A percentile compares a stretch with the other conserved stretches of the same genome.
These are phyloP conservation scores for Saturnispora serradocipensis DNA, from an alignment of 805 yeast species.

Conservation along the genomic window DNA sequence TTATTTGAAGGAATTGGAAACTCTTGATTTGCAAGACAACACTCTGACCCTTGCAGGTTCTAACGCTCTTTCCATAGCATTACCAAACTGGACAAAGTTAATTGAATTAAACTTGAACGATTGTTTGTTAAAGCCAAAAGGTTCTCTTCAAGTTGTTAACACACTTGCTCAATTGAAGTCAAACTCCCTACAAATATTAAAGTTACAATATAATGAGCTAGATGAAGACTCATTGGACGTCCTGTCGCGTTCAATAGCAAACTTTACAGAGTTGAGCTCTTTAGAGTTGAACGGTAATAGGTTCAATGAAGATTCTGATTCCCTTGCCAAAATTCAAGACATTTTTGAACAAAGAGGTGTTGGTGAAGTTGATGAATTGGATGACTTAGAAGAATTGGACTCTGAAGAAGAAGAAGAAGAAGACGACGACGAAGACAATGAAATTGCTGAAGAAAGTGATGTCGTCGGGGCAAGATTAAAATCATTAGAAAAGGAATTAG, in stretches of 20 bases:
- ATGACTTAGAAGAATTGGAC: slow-evolving; percentile 82
- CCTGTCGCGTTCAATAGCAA: slow-evolving; percentile 45
- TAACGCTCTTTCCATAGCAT: slow-evolving; percentile 48
- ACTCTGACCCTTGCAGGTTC: slow-evolving; percentile 75
- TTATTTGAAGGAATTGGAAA: slow-evolving; percentile 48
- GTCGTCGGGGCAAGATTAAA: slow-evolving; percentile 27
- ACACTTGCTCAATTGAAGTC: slow-evolving; percentile 32
- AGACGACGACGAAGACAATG: slow-evolving; percentile 34
- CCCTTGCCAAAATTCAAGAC: slow-evolving; percentile 49
- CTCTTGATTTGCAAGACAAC: slow-evolving; percentile 87
- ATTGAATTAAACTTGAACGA: slow-evolving; percentile 81
- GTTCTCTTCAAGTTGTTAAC: slow-evolving; percentile 41
- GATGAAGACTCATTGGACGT: slow-evolving; percentile 52
- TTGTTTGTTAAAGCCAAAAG: slow-evolving; percentile 73
- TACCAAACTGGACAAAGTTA: slow-evolving; percentile 57
- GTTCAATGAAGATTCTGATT: slow-evolving; percentile 79
- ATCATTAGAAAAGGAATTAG: slow-evolving; percentile 45
- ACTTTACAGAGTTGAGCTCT: slow-evolving; percentile 48
- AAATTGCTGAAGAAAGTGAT: slow-evolving; percentile 38
- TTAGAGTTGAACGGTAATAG: slow-evolving; percentile 91
- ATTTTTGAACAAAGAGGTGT: slow-evolving; percentile 62
- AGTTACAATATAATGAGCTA: slow-evolving; percentile 84
- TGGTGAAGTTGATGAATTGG: slow-evolving; percentile 87
- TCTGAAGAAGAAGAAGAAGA: slow-evolving; percentile 62
- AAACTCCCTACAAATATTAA: slow-evolving; percentile 35